Evolutionary conservation across 495 filamentous ascomycete genomes (phyloP).

Genomic region (Penicillium mononematosum): DNA sequence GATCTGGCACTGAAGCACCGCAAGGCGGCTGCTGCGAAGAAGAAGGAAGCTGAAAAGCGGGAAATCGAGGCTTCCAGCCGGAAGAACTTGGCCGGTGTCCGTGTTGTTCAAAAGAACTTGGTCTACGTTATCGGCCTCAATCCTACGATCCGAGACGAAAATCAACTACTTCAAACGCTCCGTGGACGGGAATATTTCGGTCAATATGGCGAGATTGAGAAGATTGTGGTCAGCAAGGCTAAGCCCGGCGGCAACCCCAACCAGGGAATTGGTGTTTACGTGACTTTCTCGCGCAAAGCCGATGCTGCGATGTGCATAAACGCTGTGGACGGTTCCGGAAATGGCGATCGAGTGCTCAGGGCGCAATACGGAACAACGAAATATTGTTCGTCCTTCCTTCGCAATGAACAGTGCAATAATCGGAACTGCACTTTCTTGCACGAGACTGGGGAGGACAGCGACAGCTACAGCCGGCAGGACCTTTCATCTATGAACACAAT

Average conservation of each 20-base stretch:
- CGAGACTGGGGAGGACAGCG: conserved; percentile 93
- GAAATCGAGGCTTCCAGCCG: conserved; percentile 93
- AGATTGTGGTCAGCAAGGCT: conserved; percentile 97
- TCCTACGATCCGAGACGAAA: conserved; percentile 86
- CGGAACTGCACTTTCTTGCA: conserved; percentile 96
- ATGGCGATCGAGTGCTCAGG: conserved; percentile 80
- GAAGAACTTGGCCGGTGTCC: conserved; percentile 90
- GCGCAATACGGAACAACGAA: conserved; percentile 98
- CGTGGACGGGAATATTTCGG: conserved; percentile 91
- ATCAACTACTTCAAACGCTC: conserved; percentile 75
- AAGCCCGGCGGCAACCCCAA: conserved; percentile 69
- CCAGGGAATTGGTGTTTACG: conserved; percentile 91
- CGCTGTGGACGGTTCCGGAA: conserved; percentile 87
- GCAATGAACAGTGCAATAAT: conserved; percentile 90
- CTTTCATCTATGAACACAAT: conserved; percentile 93
- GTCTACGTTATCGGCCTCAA: conserved; percentile 96
- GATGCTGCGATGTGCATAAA: conserved; percentile 88
- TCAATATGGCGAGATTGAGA: conserved; percentile 97
- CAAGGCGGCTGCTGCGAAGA: conserved; percentile 84
- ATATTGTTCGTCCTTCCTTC: conserved; percentile 96
- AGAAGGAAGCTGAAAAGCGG: conserved; percentile 92
- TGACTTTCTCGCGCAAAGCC: conserved; percentile 85
- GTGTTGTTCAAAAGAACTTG: conserved; percentile 96
- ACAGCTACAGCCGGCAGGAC: conserved; percentile 94
- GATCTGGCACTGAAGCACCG: conserved; percentile 87